These are phyloP conservation scores for Pichia sporocuriosa DNA, from an alignment of 805 yeast species.

Conservation along the genomic window DNA sequence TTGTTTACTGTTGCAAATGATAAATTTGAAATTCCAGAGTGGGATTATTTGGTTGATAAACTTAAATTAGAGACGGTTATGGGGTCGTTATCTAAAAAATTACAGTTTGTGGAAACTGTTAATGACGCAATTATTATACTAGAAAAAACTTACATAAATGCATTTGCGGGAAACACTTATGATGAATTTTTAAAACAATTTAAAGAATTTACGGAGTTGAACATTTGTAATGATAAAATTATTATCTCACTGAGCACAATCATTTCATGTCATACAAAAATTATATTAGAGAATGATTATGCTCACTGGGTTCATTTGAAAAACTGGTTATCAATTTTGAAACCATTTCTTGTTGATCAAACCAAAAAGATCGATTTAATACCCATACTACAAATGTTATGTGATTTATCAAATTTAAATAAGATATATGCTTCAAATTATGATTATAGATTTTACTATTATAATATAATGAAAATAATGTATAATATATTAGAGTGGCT, in stretches of 20 bases:
- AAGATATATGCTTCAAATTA: slow-evolving; percentile 1
- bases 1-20: slow-evolving; percentile 21
- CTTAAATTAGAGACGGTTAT: slow-evolving; percentile 10
- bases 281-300: slow-evolving; percentile 4
- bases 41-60: slow-evolving; percentile 13
- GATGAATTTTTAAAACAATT: slow-evolving; percentile 16
- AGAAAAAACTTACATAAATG: slow-evolving; percentile 18
- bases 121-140: slow-evolving; percentile 19
- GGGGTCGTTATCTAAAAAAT: slow-evolving; percentile 18
- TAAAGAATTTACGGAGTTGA: slow-evolving; percentile 3
- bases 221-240: neutral
- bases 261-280: slow-evolving; percentile 16
- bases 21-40: slow-evolving; percentile 17
- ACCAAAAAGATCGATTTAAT: slow-evolving; percentile 16
- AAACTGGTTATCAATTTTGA: slow-evolving; percentile 21
- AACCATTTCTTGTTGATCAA: slow-evolving; percentile 4
- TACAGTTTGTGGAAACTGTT: slow-evolving; percentile 19
- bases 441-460: slow-evolving; percentile 11
- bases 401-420: slow-evolving; percentile 11
- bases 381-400: slow-evolving; percentile 16
- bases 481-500: slow-evolving; percentile 18
- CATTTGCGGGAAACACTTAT: slow-evolving; percentile 13
- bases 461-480: slow-evolving; percentile 9
- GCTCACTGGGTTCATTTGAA: slow-evolving; percentile 24
- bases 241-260: slow-evolving; percentile 11